Evolutionary conservation across 176 grass and related monocot species (phyloP).

Genomic region (Triticum urartu): DNA sequence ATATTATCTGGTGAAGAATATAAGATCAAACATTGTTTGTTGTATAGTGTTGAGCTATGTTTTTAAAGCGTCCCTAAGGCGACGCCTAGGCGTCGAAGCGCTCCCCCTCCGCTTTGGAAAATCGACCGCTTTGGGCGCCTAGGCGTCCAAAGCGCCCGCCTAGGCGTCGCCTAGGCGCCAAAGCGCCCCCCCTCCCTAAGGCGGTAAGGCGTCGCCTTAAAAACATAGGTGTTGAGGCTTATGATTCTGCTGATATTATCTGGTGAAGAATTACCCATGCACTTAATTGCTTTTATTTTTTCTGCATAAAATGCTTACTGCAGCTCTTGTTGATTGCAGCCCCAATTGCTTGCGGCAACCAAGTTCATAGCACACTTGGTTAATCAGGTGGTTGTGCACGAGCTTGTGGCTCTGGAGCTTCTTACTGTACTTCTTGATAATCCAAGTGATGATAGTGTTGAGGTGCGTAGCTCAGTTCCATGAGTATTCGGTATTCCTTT

Average conservation of each 20-base stretch:
- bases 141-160: too few relatives aligned
- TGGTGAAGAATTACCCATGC: background rate
- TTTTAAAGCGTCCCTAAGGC: too few relatives aligned
- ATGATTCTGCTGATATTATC: background rate
- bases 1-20: background rate
- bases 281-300: background rate
- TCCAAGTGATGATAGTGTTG: slow-evolving; percentile 94
- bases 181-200: too few relatives aligned
- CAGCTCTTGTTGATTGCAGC: slow-evolving; percentile 46
- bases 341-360: slow-evolving; percentile 87
- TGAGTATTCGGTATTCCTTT: background rate
- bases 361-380: slow-evolving; percentile 99
- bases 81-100: too few relatives aligned
- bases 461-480: slow-evolving; percentile 42
- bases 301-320: slow-evolving; percentile 1
- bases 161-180: too few relatives aligned
- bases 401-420: slow-evolving; percentile 84
- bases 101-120: too few relatives aligned
- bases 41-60: too few relatives aligned
- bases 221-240: too few relatives aligned
- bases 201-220: too few relatives aligned
- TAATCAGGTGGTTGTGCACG: slow-evolving; percentile 89
- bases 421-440: slow-evolving; percentile 88
- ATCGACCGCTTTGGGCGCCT: too few relatives aligned
- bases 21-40: too few relatives aligned